Evolutionary conservation across 768 basidiomycete genomes (phyloP).

Genomic region (Holtermanniella nyarrowii): DNA sequence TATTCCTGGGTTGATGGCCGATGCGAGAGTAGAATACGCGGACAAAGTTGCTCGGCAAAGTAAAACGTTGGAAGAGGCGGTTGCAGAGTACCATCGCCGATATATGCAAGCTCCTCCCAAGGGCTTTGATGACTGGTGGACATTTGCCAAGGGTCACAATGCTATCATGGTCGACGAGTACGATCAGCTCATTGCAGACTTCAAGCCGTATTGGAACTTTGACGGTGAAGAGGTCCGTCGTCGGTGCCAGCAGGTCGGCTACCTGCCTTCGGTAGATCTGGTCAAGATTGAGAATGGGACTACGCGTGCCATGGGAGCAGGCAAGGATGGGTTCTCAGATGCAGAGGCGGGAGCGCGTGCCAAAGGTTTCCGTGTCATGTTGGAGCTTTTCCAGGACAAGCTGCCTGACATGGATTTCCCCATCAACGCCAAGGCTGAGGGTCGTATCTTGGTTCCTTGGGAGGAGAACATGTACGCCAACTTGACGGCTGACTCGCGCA

Average conservation of each 20-base stretch:
- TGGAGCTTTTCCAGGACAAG: conserved; percentile 56
- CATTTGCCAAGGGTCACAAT: conserved; percentile 59
- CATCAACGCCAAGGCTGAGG: conserved; percentile 86
- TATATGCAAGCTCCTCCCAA: conserved; percentile 37
- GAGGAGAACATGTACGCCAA: conserved; percentile 68
- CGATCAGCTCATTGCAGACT: conserved; percentile 58
- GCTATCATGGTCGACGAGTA: conserved; percentile 85
- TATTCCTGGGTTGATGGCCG: conserved; percentile 40
- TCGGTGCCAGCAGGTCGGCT: conserved; percentile 54
- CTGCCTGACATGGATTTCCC: conserved; percentile 92
- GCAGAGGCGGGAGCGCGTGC: conserved; percentile 67
- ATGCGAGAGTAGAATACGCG: conserved; percentile 31
- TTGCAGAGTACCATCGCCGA: conserved; percentile 34
- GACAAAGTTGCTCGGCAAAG: conserved; percentile 33
- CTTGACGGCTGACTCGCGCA: conserved; percentile 47
- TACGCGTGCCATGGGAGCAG: conserved; percentile 52
- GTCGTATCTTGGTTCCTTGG: conserved; percentile 87
- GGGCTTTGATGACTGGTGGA: conserved; percentile 45
- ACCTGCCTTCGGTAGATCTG: conserved; percentile 72
- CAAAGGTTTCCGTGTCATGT: conserved; percentile 63
- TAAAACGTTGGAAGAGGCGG: conserved; percentile 34
- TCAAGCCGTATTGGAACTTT: conserved; percentile 74
- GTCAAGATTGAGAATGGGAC: conserved; percentile 65
- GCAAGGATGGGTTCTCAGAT: conserved; percentile 51
- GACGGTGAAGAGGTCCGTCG: conserved; percentile 61